Evolutionary conservation across 2,329 filamentous ascomycete species (phyloP), one percentile per base, ranked within the genome.

Genomic region (Penicillium paneum): DNA sequence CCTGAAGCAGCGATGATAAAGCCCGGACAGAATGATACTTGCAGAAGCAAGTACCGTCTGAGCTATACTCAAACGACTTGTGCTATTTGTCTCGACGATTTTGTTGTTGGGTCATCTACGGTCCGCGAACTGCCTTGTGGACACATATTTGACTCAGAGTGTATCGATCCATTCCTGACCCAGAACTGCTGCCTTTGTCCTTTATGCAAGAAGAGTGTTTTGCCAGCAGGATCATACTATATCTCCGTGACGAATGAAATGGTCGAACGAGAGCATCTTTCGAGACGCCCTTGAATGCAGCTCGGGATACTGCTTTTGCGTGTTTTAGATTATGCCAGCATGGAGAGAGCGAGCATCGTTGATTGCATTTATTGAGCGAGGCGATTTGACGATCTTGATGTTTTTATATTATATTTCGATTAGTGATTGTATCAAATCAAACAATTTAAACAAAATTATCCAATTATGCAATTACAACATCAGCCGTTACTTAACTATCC

Each of bases 91-190:
- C 80, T 96, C 1, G 89, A 91, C 51, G 84, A 90, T 55, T 97
- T 90, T 66, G 81, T 88, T 28, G 81, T 85, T 15, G 82, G 83
- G 35, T 75, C 80, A 17, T 88, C 89, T 0, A 82, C 85, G 19
- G 91, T 97, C 52, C 88, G 91, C 52, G 89, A 97, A 72, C 79
- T 97, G 3, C 85, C 90, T 0, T 99, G 94, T 64, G 86, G 88
- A 0, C 94, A 99, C 70, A 93, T 97, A 53, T 99, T 92, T 72
- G 93, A 99, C 62, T 88, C 90, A 0, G 87, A 89, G 60, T 99
- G 94, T 67, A 92, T 97, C 60, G 92, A 97, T 67, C 83, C 86
- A 21, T 96, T 94, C 65, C 78, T 97, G 12, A 80, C 82, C 40
- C 81, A 85, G 51, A 87, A 88, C 67, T 95, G 89, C 68, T 95